Base-by-base conservation (phyloP, 202 grass and related monocot species). In the Panicum virgatum region DNA sequence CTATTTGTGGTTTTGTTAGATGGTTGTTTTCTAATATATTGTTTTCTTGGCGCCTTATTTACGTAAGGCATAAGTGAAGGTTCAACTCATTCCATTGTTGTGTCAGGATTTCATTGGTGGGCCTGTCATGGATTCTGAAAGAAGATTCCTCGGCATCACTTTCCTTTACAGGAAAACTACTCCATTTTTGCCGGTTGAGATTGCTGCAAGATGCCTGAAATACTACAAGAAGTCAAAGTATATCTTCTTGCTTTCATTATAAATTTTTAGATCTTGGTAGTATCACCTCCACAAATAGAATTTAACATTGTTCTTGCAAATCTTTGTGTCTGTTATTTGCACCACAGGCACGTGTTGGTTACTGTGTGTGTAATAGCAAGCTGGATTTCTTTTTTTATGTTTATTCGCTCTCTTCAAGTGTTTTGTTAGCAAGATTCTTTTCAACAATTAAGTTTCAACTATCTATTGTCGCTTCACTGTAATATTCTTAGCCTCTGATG, bases 151-250 rank as follows among this genome's bases (percentile, higher is more conserved):
- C 5, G 65, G 65, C 65, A 44, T 68, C 38, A 68, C 39, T 22
- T 68, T 43, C 44, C n/a, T 1, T 5, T 44, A 68, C 12, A 1
- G 5, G 39, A 4, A 68, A n/a, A 25, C 39, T 25, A 23, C 65
- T 43, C 65, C 5, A 22, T 46, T 69, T 69, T 69, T 69, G 40
- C 66, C 66, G 3, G 66, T 69, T 69, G 66, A 69, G 40, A 69
- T 69, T 25, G n/a, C 66, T 46, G 40, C 66, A 69, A 69, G 66
- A 69, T 69, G 66, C 66, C 66, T 46, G 66, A 69, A 46, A 16
- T 69, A 69, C 40, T 69, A 26, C 66, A 69, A 69, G 66, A 69
- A 69, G 40, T 44, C 23, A 26, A 69, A 46, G 66, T 69, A 69
- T 37, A 37, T 19, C 40, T 69, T 69, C 58, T 62, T 62, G 0